phyloP scores from a whole-genome alignment of 306 rosid genomes.

The Quercus wislizeni region DNA sequence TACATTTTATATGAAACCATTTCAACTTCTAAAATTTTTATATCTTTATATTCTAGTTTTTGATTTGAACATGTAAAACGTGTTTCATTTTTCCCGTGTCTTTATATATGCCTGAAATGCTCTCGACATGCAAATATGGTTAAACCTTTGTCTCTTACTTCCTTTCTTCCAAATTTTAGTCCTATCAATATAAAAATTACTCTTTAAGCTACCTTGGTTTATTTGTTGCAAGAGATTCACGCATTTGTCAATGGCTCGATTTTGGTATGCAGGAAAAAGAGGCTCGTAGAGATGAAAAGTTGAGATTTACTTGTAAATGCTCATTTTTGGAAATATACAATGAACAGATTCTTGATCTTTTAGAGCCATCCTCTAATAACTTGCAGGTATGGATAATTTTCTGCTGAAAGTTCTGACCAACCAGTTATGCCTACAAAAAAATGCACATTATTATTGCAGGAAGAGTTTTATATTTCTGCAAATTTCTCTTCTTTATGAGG shows the following conservation, averaged over 20 bases:
- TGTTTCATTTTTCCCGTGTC: not conserved
- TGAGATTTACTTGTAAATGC: slow-evolving; percentile 82
- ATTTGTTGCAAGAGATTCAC: not conserved
- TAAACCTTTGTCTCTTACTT: not conserved
- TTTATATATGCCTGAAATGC: not conserved
- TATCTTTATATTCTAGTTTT: not conserved
- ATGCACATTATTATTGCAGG: not conserved
- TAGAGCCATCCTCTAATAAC: slow-evolving; percentile 85
- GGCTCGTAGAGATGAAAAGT: slow-evolving; percentile 78
- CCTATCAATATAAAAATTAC: not conserved
- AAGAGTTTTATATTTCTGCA: not conserved
- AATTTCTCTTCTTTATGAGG: not conserved
- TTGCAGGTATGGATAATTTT: slow-evolving; percentile 61
- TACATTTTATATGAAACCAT: not conserved
- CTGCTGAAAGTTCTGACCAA: slow-evolving; percentile 1
- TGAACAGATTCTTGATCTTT: slow-evolving; percentile 94
- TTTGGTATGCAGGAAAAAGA: slow-evolving; percentile 75
- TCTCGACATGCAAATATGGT: not conserved
- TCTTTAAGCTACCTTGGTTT: not conserved
- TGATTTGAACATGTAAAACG: not conserved
- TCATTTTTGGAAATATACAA: slow-evolving; percentile 97
- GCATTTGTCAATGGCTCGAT: not conserved
- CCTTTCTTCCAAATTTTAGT: not conserved
- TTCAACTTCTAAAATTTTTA: not conserved
- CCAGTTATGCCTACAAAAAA: not conserved